Evolutionary conservation across 108 stramenopile genomes (phyloP), one percentile per base, ranked within the genome.

Genomic region (Cyclostephanos tholiformis): DNA sequence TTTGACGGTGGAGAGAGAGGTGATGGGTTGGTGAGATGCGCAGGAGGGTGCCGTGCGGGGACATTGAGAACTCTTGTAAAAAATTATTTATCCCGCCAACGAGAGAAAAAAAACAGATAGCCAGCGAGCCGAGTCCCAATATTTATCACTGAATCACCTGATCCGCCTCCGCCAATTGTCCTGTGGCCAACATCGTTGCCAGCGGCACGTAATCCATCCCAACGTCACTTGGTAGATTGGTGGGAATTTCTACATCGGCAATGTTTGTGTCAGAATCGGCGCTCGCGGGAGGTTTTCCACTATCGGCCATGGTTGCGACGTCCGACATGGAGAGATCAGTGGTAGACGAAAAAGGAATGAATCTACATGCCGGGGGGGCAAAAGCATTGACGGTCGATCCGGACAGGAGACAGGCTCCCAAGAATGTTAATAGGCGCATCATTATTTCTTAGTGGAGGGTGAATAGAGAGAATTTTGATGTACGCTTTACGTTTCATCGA

Each of bases 161-260:
- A 85, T 96, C 95, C 19, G 95, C 95, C 69, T 93, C 93, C 16
- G 82, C 92, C 39, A 94, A 77, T 60, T 94, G 87, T 26, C 93
- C 95, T 4, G 95, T 93, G 25, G 92, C 93, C 63, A 96, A 68
- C 93, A 94, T 93, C 27, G 93, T 94, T 3, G 95, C 95, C 39
- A 96, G 79, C 7, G 95, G 95, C 61, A 96, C 88, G 65, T 96
- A 96, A 71, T 96, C 95, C 88, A 96, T 91, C 29, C 95, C 95
- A 25, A 86, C 85, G 38, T 91, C 93, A 73, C 83, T 85, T 10
- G 95, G 95, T 23, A 96, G 82, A 46, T 85, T 90, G 26, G 91
- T 94, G 19, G 95, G 95, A 58, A 96, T 93, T 53, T 85, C 87
- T 39, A 62, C 83, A 48, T 88, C 91, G 13, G 77, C 79, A 12